Conservation (phyloP, 2,329 filamentous ascomycete species). For the Fusarium bulbicola region DNA sequence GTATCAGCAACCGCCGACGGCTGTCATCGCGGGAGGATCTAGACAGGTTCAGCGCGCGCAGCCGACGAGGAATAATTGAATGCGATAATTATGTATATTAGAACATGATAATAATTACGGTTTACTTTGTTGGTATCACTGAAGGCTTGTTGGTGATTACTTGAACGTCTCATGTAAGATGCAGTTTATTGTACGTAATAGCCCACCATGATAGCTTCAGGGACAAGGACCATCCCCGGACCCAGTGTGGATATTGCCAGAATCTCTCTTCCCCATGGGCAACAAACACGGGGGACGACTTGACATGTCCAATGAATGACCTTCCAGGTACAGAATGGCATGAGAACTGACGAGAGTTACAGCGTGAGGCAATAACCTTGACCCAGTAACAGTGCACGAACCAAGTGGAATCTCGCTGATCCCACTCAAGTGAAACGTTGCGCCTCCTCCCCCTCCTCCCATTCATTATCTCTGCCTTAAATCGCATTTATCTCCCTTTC, state of each 20-base stretch:
- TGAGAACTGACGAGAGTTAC: not conserved
- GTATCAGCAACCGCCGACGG: conserved; percentile 21
- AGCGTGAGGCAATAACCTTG: not conserved
- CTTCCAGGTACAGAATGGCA: not conserved
- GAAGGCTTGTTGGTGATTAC: not conserved
- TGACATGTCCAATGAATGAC: not conserved
- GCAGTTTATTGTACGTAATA: conserved; percentile 33
- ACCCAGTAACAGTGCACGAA: not conserved
- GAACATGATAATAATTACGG: not conserved
- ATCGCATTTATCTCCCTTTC: not conserved
- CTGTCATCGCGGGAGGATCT: conserved; percentile 25
- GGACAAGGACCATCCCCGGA: conserved; percentile 20
- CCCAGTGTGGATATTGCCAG: conserved; percentile 5
- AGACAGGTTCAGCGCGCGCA: conserved; percentile 31
- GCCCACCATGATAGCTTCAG: conserved; percentile 12
- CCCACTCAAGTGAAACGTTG: conserved; percentile 4
- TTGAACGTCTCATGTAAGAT: not conserved
- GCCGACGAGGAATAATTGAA: conserved; percentile 1
- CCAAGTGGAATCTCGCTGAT: conserved; percentile 9
- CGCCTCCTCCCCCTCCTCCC: not conserved
- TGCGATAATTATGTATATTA: not conserved
- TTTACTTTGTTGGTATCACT: conserved; percentile 4
- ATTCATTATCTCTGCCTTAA: not conserved
- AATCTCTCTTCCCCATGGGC: conserved; percentile 7
- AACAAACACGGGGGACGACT: not conserved